Evolutionary conservation across 179 eudicot species (phyloP).

Genomic region (Sideroxylon spinosum): DNA sequence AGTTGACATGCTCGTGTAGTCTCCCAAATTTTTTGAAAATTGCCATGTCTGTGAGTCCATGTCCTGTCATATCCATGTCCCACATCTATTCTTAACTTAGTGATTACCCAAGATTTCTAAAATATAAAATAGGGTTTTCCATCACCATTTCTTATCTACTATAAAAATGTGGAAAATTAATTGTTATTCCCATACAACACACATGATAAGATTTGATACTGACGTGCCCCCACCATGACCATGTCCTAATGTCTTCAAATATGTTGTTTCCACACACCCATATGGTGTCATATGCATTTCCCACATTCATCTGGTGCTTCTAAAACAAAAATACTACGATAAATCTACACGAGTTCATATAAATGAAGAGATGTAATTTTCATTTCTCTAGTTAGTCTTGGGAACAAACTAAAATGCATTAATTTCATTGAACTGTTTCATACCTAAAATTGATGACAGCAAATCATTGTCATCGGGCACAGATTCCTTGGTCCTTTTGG

Average conservation of each 20-base stretch:
- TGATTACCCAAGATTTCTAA: neutral
- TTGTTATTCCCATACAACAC: neutral
- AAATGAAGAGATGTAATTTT: neutral
- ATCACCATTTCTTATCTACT: neutral
- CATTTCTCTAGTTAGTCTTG: neutral
- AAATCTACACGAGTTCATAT: neutral
- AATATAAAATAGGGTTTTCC: neutral
- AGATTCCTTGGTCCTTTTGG: slow-evolving; percentile 55
- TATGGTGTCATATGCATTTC: neutral
- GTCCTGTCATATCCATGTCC: too few species aligned
- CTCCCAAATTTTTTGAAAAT: too few species aligned
- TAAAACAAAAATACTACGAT: neutral
- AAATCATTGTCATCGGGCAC: slow-evolving; percentile 92
- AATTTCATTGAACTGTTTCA: neutral
- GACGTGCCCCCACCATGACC: neutral
- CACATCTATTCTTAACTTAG: too few species aligned
- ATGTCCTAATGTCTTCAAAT: neutral
- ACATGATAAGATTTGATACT: too few species aligned
- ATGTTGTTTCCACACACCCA: neutral
- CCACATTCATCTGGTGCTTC: neutral
- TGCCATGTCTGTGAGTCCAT: too few species aligned
- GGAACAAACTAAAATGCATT: neutral
- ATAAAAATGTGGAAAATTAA: neutral
- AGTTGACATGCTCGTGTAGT: too few species aligned
- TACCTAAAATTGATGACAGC: slow-evolving; percentile 92